Conservation (phyloP, 208 protist genomes). For the Naegleria fowleri region DNA sequence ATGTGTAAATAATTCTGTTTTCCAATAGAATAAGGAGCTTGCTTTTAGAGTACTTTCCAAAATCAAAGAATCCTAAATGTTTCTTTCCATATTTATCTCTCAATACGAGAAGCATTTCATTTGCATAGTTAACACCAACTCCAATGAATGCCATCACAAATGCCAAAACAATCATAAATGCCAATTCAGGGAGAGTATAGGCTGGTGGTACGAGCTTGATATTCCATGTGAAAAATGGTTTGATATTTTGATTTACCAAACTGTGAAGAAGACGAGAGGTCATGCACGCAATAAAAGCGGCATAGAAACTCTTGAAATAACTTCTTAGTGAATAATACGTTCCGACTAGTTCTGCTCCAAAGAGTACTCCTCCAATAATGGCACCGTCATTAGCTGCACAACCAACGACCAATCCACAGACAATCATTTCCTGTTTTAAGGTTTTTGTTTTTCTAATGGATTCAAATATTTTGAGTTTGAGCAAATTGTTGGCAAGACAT, state of each 20-base stretch:
- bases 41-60: not conserved
- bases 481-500: not conserved
- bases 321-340: not conserved
- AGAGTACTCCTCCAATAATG: not conserved
- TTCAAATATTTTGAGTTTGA: not conserved
- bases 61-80: not conserved
- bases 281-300: not conserved
- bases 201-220: not conserved
- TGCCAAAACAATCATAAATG: not conserved
- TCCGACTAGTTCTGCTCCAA: not conserved
- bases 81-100: not conserved
- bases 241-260: not conserved
- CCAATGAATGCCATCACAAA: not conserved
- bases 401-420: not conserved
- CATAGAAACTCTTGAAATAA: conserved; percentile 16
- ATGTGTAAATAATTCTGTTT: not conserved
- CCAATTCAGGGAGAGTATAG: not conserved
- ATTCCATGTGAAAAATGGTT: not conserved
- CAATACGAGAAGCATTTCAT: not conserved
- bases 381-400: not conserved
- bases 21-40: not conserved
- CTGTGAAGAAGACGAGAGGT: not conserved
- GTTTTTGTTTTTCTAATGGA: not conserved
- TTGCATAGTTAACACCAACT: not conserved
- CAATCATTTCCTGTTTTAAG: not conserved